Conservation (phyloP, 2,329 filamentous ascomycete genomes). For the Pseudogymnoascus sp. region DNA sequence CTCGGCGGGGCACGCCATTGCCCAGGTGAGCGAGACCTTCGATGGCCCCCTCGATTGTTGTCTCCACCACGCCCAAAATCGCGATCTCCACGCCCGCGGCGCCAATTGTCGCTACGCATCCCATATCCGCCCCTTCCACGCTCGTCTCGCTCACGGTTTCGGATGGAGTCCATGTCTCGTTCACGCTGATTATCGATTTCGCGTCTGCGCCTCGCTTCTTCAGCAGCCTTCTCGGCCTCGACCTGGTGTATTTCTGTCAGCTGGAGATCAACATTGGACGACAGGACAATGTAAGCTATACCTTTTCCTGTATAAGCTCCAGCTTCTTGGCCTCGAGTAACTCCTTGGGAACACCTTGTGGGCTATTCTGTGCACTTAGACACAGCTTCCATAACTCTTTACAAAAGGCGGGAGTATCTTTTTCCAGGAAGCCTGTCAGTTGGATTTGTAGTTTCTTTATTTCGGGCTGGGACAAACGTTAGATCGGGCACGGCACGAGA, state of each 20-base stretch:
- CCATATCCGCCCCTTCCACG: constrained; percentile 41
- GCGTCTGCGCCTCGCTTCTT: constrained; percentile 61
- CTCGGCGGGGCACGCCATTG: constrained; percentile 25
- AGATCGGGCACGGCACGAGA: constrained; percentile 15
- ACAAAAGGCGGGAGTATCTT: constrained; percentile 81
- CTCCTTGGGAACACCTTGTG: constrained; percentile 88
- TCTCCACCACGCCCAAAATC: constrained; percentile 34
- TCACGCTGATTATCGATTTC: constrained; percentile 66
- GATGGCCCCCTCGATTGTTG: constrained; percentile 35
- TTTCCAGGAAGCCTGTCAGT: constrained; percentile 88
- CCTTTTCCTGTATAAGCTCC: constrained; percentile 92
- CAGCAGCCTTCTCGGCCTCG: constrained; percentile 72
- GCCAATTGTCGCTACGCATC: constrained; percentile 35
- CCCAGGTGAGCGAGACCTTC: constrained; percentile 35
- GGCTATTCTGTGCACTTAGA: constrained; percentile 78
- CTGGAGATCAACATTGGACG: neutral
- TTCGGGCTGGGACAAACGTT: constrained; percentile 58
- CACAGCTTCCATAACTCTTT: constrained; percentile 90
- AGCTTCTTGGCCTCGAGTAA: constrained; percentile 92
- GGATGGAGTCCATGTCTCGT: constrained; percentile 57
- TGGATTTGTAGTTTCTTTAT: constrained; percentile 94
- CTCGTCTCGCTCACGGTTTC: constrained; percentile 54
- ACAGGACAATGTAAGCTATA: constrained; percentile 30
- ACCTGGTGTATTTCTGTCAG: constrained; percentile 41
- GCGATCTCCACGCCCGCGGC: constrained; percentile 42